Evolutionary conservation across 2,329 filamentous ascomycete species (phyloP).

Genomic region (Xylaria sp.): DNA sequence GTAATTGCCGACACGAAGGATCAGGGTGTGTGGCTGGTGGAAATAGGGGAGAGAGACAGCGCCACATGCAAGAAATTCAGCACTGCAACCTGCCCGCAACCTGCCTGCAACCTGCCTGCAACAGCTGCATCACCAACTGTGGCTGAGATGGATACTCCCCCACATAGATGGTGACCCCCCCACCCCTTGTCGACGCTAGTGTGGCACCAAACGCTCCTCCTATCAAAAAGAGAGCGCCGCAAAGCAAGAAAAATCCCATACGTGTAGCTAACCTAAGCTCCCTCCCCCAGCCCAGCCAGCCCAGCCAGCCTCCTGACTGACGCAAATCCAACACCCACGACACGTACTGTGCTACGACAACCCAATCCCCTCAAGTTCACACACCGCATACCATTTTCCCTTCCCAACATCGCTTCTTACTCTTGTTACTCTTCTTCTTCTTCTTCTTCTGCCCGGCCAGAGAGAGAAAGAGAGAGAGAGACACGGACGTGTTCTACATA

Average conservation of each 20-base stretch:
- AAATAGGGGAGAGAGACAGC: neutral
- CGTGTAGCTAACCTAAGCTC: too few relatives aligned
- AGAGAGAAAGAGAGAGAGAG: neutral
- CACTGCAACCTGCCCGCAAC: too few relatives aligned
- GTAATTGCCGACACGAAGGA: too few relatives aligned
- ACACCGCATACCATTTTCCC: too few relatives aligned
- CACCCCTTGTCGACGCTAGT: neutral
- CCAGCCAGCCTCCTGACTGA: constrained; percentile 16
- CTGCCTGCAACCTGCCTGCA: too few relatives aligned
- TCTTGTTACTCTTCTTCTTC: too few relatives aligned
- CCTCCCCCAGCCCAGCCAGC: too few relatives aligned
- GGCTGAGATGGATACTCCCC: too few relatives aligned
- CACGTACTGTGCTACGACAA: neutral
- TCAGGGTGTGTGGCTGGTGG: neutral
- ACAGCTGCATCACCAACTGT: neutral
- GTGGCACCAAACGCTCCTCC: too few relatives aligned
- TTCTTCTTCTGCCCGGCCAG: too few relatives aligned
- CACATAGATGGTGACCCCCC: constrained; percentile 10
- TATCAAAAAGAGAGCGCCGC: neutral
- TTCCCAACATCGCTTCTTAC: too few relatives aligned
- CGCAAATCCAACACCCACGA: constrained; percentile 6
- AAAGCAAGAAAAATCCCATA: neutral
- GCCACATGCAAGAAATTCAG: neutral
- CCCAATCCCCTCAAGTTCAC: neutral
- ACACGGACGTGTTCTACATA: too few relatives aligned